Base-by-base conservation (phyloP, 345 rosid genomes). In the Populus pruinosa region DNA sequence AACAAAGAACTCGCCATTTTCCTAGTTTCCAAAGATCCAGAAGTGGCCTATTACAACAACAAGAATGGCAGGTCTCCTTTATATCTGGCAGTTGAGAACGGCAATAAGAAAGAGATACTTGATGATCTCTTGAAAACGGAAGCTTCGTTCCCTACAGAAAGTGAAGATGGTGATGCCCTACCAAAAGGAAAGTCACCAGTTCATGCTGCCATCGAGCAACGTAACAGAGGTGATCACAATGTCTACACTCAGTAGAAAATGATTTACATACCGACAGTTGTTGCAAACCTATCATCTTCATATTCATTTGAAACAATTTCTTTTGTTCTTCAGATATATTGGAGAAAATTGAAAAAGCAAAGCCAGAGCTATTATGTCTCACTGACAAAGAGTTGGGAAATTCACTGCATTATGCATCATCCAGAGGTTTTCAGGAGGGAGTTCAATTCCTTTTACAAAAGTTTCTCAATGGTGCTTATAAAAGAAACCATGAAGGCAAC, bases 301-400 rank as follows among this genome's bases (percentile, higher is more conserved):
- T 67, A 17, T 23, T 23, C 38, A 39, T 14, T 38, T 27, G 29
- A 1, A 55, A 25, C 18, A 29, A 7, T 9, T 44, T 9, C 31
- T 7, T 17, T 11, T 17, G 25, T 62, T 31, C 29, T 70, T 35
- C 78, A 76, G 85, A 68, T 36, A 72, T 78, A 5, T 31, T 84
- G 2, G 33, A 59, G 49, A 27, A 38, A 39, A 50, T 81, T 21
- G 0, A 47, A 41, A 43, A 62, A 25, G 36, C 64, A 8, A 71
- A 75, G 53, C 56, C 79, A 75, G 69, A 69, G 33, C 47, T 81
- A 47, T 70, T 78, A 6, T 47, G 3, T 9, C 0, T 69, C 9
- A 65, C 20, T 65, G 82, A 85, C 31, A 75, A 68, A 73, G 27
- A 78, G 59, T 77, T 76, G 59, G 17, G 43, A 13, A 69, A 20